A percentile compares a stretch with the other conserved stretches of the same genome.
These are phyloP conservation scores for Lasiodiplodia hormozganensis DNA, from an alignment of 2,329 filamentous ascomycete species.

Conservation along the genomic window DNA sequence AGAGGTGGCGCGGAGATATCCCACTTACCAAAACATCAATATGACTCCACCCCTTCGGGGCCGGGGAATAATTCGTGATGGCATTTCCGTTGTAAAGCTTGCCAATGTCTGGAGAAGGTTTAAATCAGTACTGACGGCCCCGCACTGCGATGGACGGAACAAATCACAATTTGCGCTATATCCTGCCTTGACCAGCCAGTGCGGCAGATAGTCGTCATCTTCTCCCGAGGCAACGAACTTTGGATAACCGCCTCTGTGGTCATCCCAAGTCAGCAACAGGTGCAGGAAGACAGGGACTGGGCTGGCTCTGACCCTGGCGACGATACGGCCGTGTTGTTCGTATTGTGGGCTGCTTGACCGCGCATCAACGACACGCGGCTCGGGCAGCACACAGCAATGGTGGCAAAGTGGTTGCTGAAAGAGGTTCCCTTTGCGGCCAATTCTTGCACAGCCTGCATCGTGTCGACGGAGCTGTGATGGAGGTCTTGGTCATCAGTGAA, in stretches of 20 bases:
- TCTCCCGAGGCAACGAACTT: constrained; percentile 27
- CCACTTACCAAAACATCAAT: constrained; percentile 32
- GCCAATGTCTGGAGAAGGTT: too few species aligned
- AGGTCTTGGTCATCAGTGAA: constrained; percentile 70
- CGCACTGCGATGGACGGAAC: too few species aligned
- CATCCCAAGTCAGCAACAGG: neutral
- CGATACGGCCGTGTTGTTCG: constrained; percentile 34
- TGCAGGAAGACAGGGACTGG: neutral
- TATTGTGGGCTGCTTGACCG: constrained; percentile 68
- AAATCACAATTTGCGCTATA: constrained; percentile 29
- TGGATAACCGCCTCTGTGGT: constrained; percentile 27
- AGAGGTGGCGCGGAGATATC: neutral
- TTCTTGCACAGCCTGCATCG: constrained; percentile 60
- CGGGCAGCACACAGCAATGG: constrained; percentile 69
- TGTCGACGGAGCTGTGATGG: constrained; percentile 64
- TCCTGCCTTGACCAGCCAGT: constrained; percentile 30
- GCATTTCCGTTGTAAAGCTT: constrained; percentile 30
- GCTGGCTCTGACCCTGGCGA: neutral
- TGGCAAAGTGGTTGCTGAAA: constrained; percentile 67
- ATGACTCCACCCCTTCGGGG: constrained; percentile 39
- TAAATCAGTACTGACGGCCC: constrained; percentile 15
- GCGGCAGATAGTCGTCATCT: constrained; percentile 30
- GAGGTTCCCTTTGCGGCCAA: constrained; percentile 62
- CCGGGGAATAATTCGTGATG: constrained; percentile 28
- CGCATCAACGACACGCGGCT: constrained; percentile 68